Evolutionary conservation across 768 basidiomycete genomes (phyloP), one percentile per base, ranked within the genome.

Genomic region (Candolleomyces eurysporus): DNA sequence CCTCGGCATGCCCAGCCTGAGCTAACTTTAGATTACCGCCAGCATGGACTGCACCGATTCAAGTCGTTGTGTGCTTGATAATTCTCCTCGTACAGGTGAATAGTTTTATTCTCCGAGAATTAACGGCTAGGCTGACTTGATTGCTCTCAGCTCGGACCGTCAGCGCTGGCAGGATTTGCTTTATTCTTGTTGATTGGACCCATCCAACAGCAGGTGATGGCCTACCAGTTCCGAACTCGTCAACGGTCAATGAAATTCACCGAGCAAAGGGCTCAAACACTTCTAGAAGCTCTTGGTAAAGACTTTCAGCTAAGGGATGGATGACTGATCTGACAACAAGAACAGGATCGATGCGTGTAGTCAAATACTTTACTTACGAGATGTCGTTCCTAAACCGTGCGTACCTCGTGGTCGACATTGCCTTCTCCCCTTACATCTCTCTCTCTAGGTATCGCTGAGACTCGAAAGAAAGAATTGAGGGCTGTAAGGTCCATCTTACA

Each of bases 281-380:
- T 91, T n/a, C 78, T 85, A 17, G 89, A 90, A 67, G 80, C 88
- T 7, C 69, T 91, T 10, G 80, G 87, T 78, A 70, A 62, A 74
- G 54, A 22, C 48, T 19, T 1, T 42, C 39, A 6, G 31, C 48
- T 9, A 26, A 10, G 26, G 45, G 21, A 40, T 16, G 2, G 13
- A 55, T 49, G 26, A 59, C 19, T 16, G 5, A 51, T 19, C 60
- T 21, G 46, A 43, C 49, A 40, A 5, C 22, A 17, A 32, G 42
- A 43, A 39, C 56, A 81, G 83, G 82, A 52, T 82, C 80, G 1
- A 89, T 90, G 87, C 81, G 86, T 4, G 80, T 89, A n/a, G 84
- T 91, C 58, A 90, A 90, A 70, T 89, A 86, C 66, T 91, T 91
- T 69, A 86, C 84, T 30, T 90, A 89, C 63, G 90, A 91, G 72